These are phyloP conservation scores for Metschnikowia proteae DNA, from an alignment of 805 yeast genomes.

Conservation along the genomic window DNA sequence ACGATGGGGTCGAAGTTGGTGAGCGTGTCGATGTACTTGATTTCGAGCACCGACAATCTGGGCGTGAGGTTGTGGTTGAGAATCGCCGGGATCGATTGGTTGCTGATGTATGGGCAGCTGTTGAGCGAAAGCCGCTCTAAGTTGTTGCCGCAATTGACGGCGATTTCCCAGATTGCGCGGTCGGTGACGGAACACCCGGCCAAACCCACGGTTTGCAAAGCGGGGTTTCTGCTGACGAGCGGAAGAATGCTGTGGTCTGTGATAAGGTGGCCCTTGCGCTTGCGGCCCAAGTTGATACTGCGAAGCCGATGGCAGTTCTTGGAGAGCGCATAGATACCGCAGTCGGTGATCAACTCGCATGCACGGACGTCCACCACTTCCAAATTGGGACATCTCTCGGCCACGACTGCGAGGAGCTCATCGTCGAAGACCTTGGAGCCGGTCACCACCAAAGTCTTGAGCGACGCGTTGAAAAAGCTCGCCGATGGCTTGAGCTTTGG, in stretches of 20 bases:
- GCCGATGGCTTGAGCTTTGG: slow-evolving; percentile 59
- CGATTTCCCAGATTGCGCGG: slow-evolving; percentile 75
- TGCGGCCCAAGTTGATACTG: slow-evolving; percentile 77
- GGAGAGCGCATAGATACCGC: slow-evolving; percentile 68
- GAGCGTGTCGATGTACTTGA: slow-evolving; percentile 57
- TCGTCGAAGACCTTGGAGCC: slow-evolving; percentile 68
- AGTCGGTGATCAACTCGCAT: slow-evolving; percentile 73
- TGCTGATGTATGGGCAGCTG: slow-evolving; percentile 58
- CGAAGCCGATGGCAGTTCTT: slow-evolving; percentile 53
- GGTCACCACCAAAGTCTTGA: slow-evolving; percentile 56
- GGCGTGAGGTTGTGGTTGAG: slow-evolving; percentile 31
- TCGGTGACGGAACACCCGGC: slow-evolving; percentile 87
- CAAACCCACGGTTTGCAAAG: slow-evolving; percentile 68
- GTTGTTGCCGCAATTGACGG: slow-evolving; percentile 43
- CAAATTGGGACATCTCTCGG: slow-evolving; percentile 55
- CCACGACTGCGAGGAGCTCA: slow-evolving; percentile 47
- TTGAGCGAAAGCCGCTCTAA: slow-evolving; percentile 71
- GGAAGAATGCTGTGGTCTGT: slow-evolving; percentile 66
- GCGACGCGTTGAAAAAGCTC: slow-evolving; percentile 24
- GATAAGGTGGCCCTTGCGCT: slow-evolving; percentile 58
- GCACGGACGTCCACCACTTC: slow-evolving; percentile 75
- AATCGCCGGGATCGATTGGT: slow-evolving; percentile 53
- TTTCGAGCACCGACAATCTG: slow-evolving; percentile 68
- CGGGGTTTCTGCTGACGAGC: slow-evolving; percentile 50
- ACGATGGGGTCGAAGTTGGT: slow-evolving; percentile 61